A percentile compares a stretch with the other conserved stretches of the same genome.
Conservation (phyloP, 164 flowering plant genomes). For the Annona squamosa region DNA sequence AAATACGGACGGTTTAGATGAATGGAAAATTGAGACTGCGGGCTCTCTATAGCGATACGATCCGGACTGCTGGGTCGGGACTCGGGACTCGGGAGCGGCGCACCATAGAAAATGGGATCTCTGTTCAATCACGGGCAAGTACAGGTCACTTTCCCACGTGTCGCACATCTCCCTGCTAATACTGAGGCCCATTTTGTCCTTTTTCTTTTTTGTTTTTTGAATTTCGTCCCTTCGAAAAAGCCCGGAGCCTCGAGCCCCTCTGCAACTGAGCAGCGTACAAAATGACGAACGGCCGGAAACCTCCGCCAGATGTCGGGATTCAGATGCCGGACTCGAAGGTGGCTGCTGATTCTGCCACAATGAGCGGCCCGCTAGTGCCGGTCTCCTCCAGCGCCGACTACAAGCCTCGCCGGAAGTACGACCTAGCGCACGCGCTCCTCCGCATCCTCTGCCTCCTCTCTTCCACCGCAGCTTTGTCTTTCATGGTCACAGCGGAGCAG, state of each 20-base stretch:
- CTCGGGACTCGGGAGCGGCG: neutral
- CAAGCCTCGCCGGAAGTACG: conserved; percentile 26
- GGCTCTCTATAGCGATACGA: neutral
- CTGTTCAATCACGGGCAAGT: conserved; percentile 12
- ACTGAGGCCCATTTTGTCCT: too few species aligned
- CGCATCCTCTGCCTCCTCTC: conserved; percentile 43
- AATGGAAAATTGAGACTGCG: neutral
- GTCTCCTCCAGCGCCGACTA: neutral
- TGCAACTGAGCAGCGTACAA: neutral
- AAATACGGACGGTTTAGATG: neutral
- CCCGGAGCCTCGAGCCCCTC: neutral
- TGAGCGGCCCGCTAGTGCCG: conserved; percentile 34
- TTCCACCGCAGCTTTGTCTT: conserved; percentile 34
- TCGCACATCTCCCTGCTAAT: neutral
- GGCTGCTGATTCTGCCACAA: conserved; percentile 24
- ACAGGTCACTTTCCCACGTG: conserved; percentile 2
- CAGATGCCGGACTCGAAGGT: conserved; percentile 34
- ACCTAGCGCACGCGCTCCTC: conserved; percentile 26
- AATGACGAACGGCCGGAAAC: conserved; percentile 17
- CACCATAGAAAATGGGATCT: neutral
- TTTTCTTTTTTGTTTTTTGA: too few species aligned
- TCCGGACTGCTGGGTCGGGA: neutral
- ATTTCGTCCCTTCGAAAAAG: too few species aligned
- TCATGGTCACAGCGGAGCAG: conserved; percentile 62
- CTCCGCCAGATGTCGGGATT: conserved; percentile 23